Conservation (phyloP, 345 rosid species). For the Iberis pinnata region DNA sequence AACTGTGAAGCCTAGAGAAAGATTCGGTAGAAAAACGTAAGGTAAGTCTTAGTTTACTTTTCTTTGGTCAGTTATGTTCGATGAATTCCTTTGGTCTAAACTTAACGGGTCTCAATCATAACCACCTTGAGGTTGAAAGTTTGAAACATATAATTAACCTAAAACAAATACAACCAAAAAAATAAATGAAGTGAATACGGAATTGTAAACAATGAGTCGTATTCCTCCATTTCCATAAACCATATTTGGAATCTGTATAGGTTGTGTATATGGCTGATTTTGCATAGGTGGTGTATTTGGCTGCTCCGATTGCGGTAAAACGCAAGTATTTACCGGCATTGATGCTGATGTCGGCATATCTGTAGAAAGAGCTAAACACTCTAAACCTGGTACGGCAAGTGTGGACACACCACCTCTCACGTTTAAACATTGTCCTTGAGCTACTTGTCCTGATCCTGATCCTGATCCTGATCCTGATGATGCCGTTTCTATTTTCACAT, state of each 20-base stretch:
- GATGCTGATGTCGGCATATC: neutral
- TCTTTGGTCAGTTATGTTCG: too few relatives aligned
- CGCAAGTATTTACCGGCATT: conserved; percentile 16
- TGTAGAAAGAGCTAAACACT: conserved; percentile 23
- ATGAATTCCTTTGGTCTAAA: too few relatives aligned
- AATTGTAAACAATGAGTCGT: neutral
- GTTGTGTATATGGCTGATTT: conserved; percentile 18
- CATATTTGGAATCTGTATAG: conserved; percentile 22
- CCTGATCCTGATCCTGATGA: conserved; percentile 16
- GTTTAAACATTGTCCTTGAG: conserved; percentile 27
- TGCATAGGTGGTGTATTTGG: conserved; percentile 17
- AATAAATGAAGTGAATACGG: neutral
- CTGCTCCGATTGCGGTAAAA: conserved; percentile 1
- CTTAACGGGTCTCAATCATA: too few relatives aligned
- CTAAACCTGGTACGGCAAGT: conserved; percentile 27
- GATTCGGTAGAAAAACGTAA: too few relatives aligned
- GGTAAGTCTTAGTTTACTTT: too few relatives aligned
- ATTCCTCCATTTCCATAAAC: conserved; percentile 15
- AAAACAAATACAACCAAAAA: neutral
- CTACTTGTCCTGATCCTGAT: conserved; percentile 20
- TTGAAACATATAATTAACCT: too few relatives aligned
- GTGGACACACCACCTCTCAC: conserved; percentile 29
- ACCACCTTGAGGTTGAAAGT: too few relatives aligned
- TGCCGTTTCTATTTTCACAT: conserved; percentile 22
- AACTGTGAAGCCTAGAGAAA: too few relatives aligned